Percentiles rank a stretch among this genome's conserved stretches.
phyloP scores from a whole-genome alignment of 1,284 basidiomycete genomes.

The Sphaerobolus stellatus region DNA sequence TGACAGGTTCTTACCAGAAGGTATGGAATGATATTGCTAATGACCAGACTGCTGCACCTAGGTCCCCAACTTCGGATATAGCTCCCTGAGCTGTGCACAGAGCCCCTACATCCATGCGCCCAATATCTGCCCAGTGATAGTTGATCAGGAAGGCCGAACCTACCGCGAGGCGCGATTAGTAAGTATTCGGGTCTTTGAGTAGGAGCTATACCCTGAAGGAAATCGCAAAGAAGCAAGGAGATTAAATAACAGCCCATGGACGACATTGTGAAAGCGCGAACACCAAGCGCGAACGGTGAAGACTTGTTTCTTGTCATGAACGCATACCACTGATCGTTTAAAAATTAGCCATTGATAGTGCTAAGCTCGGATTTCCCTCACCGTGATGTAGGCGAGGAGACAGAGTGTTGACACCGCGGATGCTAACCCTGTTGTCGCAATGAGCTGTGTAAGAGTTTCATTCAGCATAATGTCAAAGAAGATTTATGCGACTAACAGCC shows the following conservation, averaged over 20 bases:
- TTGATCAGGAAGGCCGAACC: not conserved
- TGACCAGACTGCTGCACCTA: not conserved
- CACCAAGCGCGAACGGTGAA: not conserved
- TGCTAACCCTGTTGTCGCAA: not conserved
- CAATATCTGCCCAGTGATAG: not conserved
- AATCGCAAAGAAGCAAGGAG: not conserved
- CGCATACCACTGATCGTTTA: not conserved
- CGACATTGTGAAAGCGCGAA: not conserved
- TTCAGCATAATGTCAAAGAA: not conserved
- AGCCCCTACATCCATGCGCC: not conserved
- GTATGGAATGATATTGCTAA: not conserved
- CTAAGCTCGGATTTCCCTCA: not conserved
- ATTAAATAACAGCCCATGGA: not conserved
- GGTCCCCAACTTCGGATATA: not conserved
- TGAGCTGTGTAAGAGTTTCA: not conserved
- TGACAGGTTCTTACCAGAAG: not conserved
- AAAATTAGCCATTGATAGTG: not conserved
- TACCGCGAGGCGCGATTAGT: not conserved
- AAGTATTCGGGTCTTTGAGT: not conserved
- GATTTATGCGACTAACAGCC: conserved; percentile 1
- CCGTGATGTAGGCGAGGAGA: not conserved
- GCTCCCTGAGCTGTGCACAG: not conserved
- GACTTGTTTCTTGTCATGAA: not conserved
- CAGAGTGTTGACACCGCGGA: not conserved
- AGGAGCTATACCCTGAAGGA: not conserved